Evolutionary conservation across 2,329 filamentous ascomycete species (phyloP).

Genomic region (Claviceps digitariae): DNA sequence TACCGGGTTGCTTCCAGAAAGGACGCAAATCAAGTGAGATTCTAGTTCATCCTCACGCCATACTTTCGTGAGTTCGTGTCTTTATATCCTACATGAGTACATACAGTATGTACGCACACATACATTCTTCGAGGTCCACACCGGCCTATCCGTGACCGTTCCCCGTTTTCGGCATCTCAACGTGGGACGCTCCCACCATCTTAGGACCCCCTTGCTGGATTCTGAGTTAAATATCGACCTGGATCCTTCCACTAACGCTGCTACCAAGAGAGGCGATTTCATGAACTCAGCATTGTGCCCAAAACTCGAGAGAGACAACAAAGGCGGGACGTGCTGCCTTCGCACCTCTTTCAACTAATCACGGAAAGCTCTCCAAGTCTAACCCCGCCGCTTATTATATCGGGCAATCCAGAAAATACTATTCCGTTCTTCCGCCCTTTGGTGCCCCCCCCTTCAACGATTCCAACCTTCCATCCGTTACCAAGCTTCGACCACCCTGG

Average conservation of each 20-base stretch:
- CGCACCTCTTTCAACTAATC: neutral
- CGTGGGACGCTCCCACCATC: slow-evolving; percentile 5
- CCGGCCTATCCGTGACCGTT: neutral
- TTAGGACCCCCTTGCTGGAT: neutral
- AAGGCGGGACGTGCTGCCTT: neutral
- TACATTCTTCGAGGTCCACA: slow-evolving; percentile 5
- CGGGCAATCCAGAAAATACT: slow-evolving; percentile 1
- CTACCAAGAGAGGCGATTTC: neutral
- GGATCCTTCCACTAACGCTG: slow-evolving; percentile 6
- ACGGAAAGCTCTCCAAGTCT: neutral
- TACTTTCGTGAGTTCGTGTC: neutral
- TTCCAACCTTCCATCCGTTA: neutral
- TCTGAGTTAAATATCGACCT: slow-evolving; percentile 8
- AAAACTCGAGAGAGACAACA: neutral
- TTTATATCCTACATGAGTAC: neutral
- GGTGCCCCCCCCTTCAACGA: neutral
- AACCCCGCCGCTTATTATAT: slow-evolving; percentile 3
- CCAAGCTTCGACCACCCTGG: slow-evolving; percentile 5
- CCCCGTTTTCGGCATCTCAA: slow-evolving; percentile 5
- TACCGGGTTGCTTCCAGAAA: slow-evolving; percentile 3
- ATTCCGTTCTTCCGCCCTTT: neutral
- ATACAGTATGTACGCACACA: neutral
- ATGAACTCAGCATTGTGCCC: neutral
- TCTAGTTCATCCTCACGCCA: neutral
- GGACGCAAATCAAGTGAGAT: neutral